phyloP scores from a whole-genome alignment of 2,329 filamentous ascomycete genomes.

The Aureobasidium leucospermi region DNA sequence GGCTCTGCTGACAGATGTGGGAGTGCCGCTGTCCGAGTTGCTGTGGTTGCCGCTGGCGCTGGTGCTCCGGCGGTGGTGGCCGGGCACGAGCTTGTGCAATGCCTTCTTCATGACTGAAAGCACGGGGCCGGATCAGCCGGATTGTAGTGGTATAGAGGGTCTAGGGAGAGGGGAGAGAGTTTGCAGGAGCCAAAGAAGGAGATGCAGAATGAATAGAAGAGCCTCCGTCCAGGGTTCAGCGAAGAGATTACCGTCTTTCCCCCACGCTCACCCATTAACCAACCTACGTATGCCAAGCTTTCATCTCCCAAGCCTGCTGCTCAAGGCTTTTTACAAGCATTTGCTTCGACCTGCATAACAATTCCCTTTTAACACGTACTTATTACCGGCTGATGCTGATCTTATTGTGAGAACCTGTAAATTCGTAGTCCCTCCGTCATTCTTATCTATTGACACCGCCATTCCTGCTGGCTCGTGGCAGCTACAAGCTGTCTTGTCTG shows the following conservation, averaged over 20 bases:
- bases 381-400: neutral
- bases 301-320: neutral
- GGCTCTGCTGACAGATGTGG: conserved; percentile 9
- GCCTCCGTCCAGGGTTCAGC: neutral
- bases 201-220: neutral
- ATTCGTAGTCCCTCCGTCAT: neutral
- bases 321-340: neutral
- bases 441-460: neutral
- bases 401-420: neutral
- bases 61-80: conserved; percentile 11
- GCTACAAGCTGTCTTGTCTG: neutral
- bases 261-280: neutral
- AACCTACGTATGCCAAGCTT: neutral
- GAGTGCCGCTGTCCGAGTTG: conserved; percentile 10
- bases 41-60: conserved; percentile 5
- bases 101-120: conserved; percentile 13
- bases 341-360: neutral
- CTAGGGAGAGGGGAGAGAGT: neutral
- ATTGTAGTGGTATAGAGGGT: neutral
- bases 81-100: conserved; percentile 12
- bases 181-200: neutral
- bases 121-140: neutral
- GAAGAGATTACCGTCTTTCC: conserved; percentile 2
- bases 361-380: neutral
- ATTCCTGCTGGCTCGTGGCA: neutral